Base-by-base conservation (phyloP, 2,329 filamentous ascomycete species). In the Penicillium olsonii region DNA sequence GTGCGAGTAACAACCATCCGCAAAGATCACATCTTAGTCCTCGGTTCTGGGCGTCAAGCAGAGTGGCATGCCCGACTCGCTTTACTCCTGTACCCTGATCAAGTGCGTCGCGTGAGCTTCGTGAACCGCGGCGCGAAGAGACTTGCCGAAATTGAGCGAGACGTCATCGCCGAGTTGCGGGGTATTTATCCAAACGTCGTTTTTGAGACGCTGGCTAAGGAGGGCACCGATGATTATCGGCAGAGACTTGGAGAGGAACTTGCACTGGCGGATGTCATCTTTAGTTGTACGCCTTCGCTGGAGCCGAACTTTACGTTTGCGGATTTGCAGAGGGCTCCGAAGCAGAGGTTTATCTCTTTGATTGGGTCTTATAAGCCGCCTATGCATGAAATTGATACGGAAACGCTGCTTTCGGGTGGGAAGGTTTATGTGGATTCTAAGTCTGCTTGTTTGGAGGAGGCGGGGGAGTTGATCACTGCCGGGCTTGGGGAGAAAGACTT, bases 61-160 rank as follows among this genome's bases (percentile, higher is more conserved):
- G 68, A 76, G 47, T 80, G 77, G 77, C 77, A 80, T 56, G 66
- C 75, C 3, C 68, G 76, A 14, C 63, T 80, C 4, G 74, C 73
- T 0, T 52, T 79, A 10, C 79, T 92, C 4, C 59, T 76, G 0
- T 57, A 70, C 6, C 63, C 54, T 0, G 54, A 62, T 0, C 67
- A 72, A 9, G 67, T 78, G 14, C 82, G 83, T 55, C 81, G 84
- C 38, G 79, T 96, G 43, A 87, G 90, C 63, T 84, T 96, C 58
- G 84, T 96, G 60, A 94, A 91, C 61, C 84, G 88, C 11, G 63
- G 68, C 3, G 75, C 76, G 12, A 82, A 85, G 63, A 82, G 85
- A 18, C 84, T 87, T 76, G 64, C 70, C 0, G 69, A 78, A 46
- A 58, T 72, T 47, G 58, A 66, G 43, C 50, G 46, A 1, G 58